Percentiles rank a stretch among this genome's conserved stretches.
phyloP scores from a whole-genome alignment of 2,329 filamentous ascomycete genomes.

The Aspergillus floridensis region DNA sequence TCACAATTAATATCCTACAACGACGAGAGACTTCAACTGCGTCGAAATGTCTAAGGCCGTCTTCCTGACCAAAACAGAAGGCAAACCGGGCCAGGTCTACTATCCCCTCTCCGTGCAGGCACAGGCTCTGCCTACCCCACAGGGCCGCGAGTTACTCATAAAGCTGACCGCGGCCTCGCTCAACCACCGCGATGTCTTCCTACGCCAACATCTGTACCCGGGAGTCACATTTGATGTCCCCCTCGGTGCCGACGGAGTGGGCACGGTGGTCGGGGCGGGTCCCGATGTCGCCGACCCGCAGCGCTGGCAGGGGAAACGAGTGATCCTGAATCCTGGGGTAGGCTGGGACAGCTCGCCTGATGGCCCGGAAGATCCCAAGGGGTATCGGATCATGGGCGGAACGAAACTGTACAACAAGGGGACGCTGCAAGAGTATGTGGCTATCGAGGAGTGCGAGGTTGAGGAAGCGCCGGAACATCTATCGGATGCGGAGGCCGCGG shows the following conservation, averaged over 20 bases:
- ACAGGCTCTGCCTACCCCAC: constrained; percentile 61
- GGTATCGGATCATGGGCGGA: constrained; percentile 49
- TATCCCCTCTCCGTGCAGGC: constrained; percentile 54
- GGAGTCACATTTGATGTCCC: constrained; percentile 75
- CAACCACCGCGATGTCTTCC: constrained; percentile 94
- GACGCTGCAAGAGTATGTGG: constrained; percentile 70
- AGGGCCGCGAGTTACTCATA: constrained; percentile 68
- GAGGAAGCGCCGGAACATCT: constrained; percentile 75
- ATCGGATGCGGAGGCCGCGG: constrained; percentile 70
- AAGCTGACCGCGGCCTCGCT: constrained; percentile 76
- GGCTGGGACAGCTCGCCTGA: constrained; percentile 72
- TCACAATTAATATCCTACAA: no score
- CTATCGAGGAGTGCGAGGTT: constrained; percentile 68
- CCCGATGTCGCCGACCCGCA: constrained; percentile 50
- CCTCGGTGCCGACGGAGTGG: constrained; percentile 78
- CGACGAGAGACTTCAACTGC: background rate
- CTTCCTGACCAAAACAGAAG: constrained; percentile 56
- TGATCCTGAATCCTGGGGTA: constrained; percentile 73
- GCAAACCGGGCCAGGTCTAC: constrained; percentile 68
- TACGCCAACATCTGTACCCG: constrained; percentile 88
- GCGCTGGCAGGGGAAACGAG: constrained; percentile 62
- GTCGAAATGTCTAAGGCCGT: constrained; percentile 45
- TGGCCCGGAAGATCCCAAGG: constrained; percentile 66
- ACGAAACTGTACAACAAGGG: constrained; percentile 65
- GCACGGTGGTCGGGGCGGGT: constrained; percentile 67